A percentile compares a stretch with the other conserved stretches of the same genome.
These are phyloP conservation scores for Ceratobasidium sp. DNA, from an alignment of 1,284 basidiomycete species.

Conservation along the genomic window DNA sequence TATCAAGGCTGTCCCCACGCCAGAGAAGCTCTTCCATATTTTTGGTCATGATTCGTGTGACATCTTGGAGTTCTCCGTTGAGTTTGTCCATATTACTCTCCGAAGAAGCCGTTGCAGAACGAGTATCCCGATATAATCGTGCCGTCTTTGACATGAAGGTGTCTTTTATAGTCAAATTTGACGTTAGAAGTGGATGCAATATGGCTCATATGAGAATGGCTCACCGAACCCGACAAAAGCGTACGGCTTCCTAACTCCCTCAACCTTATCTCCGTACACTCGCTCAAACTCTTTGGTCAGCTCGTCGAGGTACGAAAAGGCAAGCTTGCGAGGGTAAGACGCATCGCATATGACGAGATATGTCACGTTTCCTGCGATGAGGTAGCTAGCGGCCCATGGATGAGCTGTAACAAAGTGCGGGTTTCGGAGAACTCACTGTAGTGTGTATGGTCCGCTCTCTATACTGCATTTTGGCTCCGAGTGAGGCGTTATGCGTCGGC, in stretches of 20 bases:
- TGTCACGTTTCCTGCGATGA: constrained; percentile 92
- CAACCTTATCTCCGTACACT: constrained; percentile 92
- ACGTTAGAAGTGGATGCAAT: not conserved
- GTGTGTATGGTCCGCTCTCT: constrained; percentile 92
- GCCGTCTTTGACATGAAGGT: constrained; percentile 99
- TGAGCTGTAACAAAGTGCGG: constrained; percentile 34
- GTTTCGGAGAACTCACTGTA: constrained; percentile 75
- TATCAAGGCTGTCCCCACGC: constrained; percentile 96
- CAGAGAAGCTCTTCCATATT: constrained; percentile 99
- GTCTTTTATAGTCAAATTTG: constrained; percentile 64
- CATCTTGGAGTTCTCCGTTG: constrained; percentile 97
- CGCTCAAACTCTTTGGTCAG: constrained; percentile 94
- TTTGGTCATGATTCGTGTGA: constrained; percentile 99
- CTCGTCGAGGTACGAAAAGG: constrained; percentile 98
- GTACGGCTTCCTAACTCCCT: constrained; percentile 87
- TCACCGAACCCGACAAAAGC: constrained; percentile 95
- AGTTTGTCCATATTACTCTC: constrained; percentile 82
- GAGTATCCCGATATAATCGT: constrained; percentile 92
- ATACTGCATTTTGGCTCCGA: constrained; percentile 97
- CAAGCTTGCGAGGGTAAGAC: constrained; percentile 97
- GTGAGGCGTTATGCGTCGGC: constrained; percentile 91
- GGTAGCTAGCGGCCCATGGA: constrained; percentile 74
- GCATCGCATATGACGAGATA: constrained; percentile 97
- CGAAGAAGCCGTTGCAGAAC: constrained; percentile 73
- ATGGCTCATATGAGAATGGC: constrained; percentile 53